phyloP scores from a whole-genome alignment of 805 yeast species.

The Saccharomyces eubayanus region DNA sequence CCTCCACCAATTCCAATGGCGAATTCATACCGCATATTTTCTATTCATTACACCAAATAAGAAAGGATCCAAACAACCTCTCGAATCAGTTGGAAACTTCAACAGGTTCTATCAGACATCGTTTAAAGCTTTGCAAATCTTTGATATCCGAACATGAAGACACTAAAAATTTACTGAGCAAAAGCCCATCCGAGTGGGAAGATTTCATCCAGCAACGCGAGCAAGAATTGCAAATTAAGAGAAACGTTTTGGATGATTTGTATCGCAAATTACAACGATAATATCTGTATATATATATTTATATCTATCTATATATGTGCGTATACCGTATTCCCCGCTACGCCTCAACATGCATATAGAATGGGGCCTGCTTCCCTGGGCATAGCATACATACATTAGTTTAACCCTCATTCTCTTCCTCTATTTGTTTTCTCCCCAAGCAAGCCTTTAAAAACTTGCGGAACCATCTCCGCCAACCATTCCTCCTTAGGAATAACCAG shows the following conservation, averaged over 20 bases:
- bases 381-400: background rate
- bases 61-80: slow-evolving; percentile 27
- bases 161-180: slow-evolving; percentile 18
- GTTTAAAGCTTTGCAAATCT: slow-evolving; percentile 25
- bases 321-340: background rate
- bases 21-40: slow-evolving; percentile 31
- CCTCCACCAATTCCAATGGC: slow-evolving; percentile 3
- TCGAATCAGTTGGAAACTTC: slow-evolving; percentile 26
- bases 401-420: background rate
- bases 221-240: slow-evolving; percentile 21
- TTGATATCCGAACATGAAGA: slow-evolving; percentile 26
- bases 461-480: slow-evolving; percentile 71
- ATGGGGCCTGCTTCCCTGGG: background rate
- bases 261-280: slow-evolving; percentile 4
- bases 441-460: slow-evolving; percentile 37
- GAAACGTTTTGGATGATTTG: slow-evolving; percentile 11
- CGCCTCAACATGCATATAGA: background rate
- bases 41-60: slow-evolving; percentile 26
- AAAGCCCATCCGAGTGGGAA: slow-evolving; percentile 26
- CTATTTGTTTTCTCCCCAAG: background rate
- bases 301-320: background rate
- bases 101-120: slow-evolving; percentile 27
- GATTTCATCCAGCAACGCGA: slow-evolving; percentile 15
- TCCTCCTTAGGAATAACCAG: slow-evolving; percentile 58
- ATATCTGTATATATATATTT: background rate